Evolutionary conservation across 257 asterid species (phyloP), one percentile per base, ranked within the genome.

Genomic region (Lycium ferocissimum): DNA sequence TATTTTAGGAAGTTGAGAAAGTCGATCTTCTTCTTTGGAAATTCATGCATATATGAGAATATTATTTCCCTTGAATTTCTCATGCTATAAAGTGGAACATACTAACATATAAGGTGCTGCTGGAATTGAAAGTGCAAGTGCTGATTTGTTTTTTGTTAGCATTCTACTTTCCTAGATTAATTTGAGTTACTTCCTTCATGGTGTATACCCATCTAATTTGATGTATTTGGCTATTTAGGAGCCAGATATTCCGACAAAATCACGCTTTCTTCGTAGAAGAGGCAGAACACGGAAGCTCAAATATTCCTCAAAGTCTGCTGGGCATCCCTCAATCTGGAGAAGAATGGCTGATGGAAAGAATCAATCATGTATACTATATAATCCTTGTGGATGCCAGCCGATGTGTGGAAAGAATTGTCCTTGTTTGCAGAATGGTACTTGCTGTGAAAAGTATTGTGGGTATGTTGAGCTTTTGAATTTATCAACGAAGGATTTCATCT

Each of bases 251-350:
- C 90, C 92, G 58, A 91, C 86, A 47, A 97, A 95, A 90, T 91
- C 97, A 33, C 96, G 97, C 83, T 85, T 94, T 84, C 92, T 93
- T 86, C 97, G 99, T 84, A 94, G 94, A 88, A 93, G 96, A 87
- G 99, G 99, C 57, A 91, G 98, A 85, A 90, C 90, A 40, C 94
- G 98, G 54, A 97, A 93, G 94, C 95, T 95, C 61, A 97, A 95
- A 85, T 94, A 95, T 85, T 97, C 99, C 37, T 91, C 96, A 89
- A 97, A 97, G 85, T 97, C 98, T 87, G 95, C 98, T 83, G 99
- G 99, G 51, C 99, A 95, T 89, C 99, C 99, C 49, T 94, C 98
- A 51, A 90, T 94, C 72, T 97, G 98, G 98, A 95, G 98, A 91
- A 92, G 98, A 91, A 89, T 93, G 69, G 94, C 89, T 8, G 97